phyloP scores from a whole-genome alignment of 176 grass and related monocot genomes.

The Oropetium thomaeum region DNA sequence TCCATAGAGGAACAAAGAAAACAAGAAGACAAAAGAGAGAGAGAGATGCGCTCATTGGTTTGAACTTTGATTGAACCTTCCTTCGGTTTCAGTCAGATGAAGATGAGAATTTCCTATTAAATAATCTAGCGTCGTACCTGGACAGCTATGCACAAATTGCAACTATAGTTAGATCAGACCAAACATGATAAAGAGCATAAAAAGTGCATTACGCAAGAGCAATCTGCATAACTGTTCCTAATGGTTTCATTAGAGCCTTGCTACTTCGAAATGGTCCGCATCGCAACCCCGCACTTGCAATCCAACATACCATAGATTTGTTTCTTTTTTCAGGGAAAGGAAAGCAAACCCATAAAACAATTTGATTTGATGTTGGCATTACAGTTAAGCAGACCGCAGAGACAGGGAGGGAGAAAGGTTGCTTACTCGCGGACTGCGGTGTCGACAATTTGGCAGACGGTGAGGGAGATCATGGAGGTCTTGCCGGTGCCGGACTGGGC shows the following conservation, averaged over 20 bases:
- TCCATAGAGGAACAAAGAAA: no score
- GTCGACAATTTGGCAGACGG: slow-evolving; percentile 89
- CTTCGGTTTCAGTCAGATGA: no score
- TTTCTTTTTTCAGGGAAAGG: not conserved
- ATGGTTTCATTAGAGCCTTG: not conserved
- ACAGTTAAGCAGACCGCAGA: no score
- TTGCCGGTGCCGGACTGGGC: slow-evolving; percentile 94
- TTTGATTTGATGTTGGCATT: not conserved
- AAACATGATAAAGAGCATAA: not conserved
- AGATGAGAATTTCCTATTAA: no score
- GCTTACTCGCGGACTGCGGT: slow-evolving; percentile 72
- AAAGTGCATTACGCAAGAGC: no score
- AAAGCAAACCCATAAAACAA: not conserved
- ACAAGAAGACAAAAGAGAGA: no score
- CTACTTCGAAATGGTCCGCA: not conserved
- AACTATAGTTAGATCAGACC: not conserved
- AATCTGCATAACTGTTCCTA: no score
- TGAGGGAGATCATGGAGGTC: slow-evolving; percentile 94
- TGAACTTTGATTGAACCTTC: no score
- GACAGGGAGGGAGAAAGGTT: not conserved
- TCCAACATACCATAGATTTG: not conserved
- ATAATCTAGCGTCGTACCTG: not conserved
- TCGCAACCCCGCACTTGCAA: not conserved
- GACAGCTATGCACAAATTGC: not conserved
- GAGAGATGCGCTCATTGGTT: no score